Conservation (phyloP, 768 basidiomycete species). For the Cyclocybe cylindracea region DNA sequence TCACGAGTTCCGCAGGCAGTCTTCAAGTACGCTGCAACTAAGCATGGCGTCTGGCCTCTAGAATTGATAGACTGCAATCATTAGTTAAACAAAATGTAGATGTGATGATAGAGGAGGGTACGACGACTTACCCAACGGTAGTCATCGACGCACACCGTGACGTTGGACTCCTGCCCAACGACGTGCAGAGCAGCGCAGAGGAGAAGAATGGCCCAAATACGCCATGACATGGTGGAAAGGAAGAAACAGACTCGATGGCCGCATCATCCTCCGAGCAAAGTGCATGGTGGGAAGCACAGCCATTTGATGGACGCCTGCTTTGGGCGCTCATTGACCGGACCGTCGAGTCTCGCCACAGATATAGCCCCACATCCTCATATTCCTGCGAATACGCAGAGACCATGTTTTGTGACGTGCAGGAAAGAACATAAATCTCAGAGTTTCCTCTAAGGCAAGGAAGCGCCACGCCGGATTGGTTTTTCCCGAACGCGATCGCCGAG, state of each 20-base stretch:
- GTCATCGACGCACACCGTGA: constrained; percentile 32
- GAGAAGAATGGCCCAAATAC: constrained; percentile 7
- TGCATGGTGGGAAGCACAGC: background rate
- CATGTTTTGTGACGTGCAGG: no score
- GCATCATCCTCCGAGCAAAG: constrained; percentile 3
- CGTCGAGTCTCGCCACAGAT: no score
- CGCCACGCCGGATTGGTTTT: no score
- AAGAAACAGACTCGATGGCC: constrained; percentile 2
- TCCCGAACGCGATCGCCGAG: no score
- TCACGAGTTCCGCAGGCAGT: constrained; percentile 35
- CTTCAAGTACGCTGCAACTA: constrained; percentile 50
- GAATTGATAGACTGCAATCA: constrained; percentile 39
- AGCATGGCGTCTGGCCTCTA: constrained; percentile 47
- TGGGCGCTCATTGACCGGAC: no score
- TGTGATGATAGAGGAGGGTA: background rate
- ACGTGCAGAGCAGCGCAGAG: constrained; percentile 17
- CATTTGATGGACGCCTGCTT: no score
- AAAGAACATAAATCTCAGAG: background rate
- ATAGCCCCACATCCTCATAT: no score
- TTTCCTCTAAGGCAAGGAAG: no score
- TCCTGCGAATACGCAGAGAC: no score
- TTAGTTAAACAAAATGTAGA: background rate
- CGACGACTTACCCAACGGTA: constrained; percentile 37
- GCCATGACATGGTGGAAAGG: constrained; percentile 12
- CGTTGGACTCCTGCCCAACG: constrained; percentile 36